These are phyloP conservation scores for Discostella stelligeroides DNA, from an alignment of 108 stramenopile species.

Conservation along the genomic window DNA sequence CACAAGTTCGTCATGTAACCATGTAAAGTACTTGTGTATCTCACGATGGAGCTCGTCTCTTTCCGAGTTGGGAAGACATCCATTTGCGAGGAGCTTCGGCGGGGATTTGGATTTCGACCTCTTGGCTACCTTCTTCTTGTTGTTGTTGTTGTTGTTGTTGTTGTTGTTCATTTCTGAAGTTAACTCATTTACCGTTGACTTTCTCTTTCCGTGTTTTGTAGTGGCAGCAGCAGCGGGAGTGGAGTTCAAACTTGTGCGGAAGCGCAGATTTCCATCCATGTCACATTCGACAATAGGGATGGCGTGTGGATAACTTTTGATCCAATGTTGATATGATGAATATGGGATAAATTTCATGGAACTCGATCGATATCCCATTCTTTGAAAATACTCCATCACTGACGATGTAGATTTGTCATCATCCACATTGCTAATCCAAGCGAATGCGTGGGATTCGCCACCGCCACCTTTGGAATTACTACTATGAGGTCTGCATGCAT, in stretches of 20 bases:
- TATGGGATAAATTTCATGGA: constrained; percentile 17
- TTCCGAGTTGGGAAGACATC: neutral
- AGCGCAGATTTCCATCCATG: neutral
- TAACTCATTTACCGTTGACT: too few relatives aligned
- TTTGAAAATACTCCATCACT: constrained; percentile 2
- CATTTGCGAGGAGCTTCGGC: neutral
- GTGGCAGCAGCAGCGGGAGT: too few relatives aligned
- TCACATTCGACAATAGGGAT: constrained; percentile 1
- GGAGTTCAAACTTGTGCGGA: neutral
- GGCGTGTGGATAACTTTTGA: constrained; percentile 7
- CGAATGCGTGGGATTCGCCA: constrained; percentile 9
- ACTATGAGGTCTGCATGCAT: neutral
- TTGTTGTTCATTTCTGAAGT: too few relatives aligned
- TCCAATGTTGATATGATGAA: neutral
- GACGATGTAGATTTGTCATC: neutral
- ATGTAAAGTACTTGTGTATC: constrained; percentile 10
- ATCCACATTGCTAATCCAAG: neutral
- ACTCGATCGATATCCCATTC: neutral
- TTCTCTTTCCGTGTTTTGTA: too few relatives aligned
- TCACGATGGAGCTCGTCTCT: constrained; percentile 1
- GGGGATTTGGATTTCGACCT: neutral
- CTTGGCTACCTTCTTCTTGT: neutral
- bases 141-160: neutral
- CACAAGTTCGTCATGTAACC: constrained; percentile 9
- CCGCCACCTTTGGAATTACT: neutral